These are phyloP conservation scores for Austroboletus novae-zelandiae DNA, from an alignment of 1,284 basidiomycete species.

Conservation along the genomic window DNA sequence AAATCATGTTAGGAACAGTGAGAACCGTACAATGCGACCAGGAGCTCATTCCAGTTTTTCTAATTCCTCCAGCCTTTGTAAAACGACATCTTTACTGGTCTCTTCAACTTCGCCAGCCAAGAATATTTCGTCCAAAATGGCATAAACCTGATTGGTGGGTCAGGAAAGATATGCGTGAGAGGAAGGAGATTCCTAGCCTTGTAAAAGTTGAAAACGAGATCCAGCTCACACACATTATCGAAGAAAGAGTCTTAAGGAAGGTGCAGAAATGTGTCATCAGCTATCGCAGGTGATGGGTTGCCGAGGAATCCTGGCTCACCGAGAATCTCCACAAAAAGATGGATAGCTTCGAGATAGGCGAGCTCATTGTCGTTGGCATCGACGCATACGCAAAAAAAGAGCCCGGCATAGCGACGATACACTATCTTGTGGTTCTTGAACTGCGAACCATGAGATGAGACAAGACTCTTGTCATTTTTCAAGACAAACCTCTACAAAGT, in stretches of 20 bases:
- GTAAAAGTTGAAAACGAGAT: conserved; percentile 99
- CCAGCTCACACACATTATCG: conserved; percentile 95
- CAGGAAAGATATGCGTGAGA: conserved; percentile 1
- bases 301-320: conserved; percentile 50
- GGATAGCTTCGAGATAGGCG: conserved; percentile 95
- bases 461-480: background rate
- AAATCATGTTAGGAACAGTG: background rate
- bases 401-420: conserved; percentile 92
- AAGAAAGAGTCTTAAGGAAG: conserved; percentile 85
- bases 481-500: conserved; percentile 89
- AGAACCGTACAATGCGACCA: conserved; percentile 8
- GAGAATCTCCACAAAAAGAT: conserved; percentile 97
- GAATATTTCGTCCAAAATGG: conserved; percentile 97
- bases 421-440: conserved; percentile 96
- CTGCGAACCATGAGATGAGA: conserved; percentile 40
- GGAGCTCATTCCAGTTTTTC: conserved; percentile 77
- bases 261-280: conserved; percentile 1
- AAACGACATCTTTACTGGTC: conserved; percentile 93
- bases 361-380: conserved; percentile 98
- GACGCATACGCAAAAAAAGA: conserved; percentile 98
- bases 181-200: conserved; percentile 54
- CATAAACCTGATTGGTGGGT: conserved; percentile 69
- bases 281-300: background rate
- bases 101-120: conserved; percentile 99
- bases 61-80: conserved; percentile 84